Evolutionary conservation across 371 early-diverging fungal species (phyloP), one percentile per base, ranked within the genome.

Genomic region (Haplosporangium sp.): DNA sequence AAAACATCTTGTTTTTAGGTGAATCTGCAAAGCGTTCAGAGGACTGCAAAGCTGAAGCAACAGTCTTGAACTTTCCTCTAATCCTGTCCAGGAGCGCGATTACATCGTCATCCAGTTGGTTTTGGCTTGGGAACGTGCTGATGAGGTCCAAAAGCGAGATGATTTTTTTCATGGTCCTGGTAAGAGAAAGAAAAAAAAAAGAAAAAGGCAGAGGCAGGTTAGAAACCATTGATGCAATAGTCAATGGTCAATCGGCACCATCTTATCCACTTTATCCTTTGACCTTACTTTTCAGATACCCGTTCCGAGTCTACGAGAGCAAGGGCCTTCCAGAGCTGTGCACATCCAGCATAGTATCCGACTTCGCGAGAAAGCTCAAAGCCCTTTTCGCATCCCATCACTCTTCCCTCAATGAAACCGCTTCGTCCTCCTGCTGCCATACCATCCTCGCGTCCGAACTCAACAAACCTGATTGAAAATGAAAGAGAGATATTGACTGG

Each of bases 271-370:
- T n/a, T n/a, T n/a, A n/a, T n/a, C n/a, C n/a, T n/a, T n/a, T n/a
- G n/a, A n/a, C n/a, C n/a, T 75, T 86, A 86, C 86, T 81, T 85
- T 41, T 81, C 69, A 16, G 85, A 73, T 16, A 86, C 73, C 29
- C 69, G 74, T 5, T 86, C 86, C 0, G 85, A 82, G 51, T 84
- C 82, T 21, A 64, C 53, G 3, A 52, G 60, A 11, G 86, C 72
- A 6, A 89, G 63, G 12, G 81, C 55, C 13, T 83, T 77, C 94
- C 94, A 93, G 54, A 85, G 72, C 46, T 89, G 84, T 13, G 86
- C 88, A 67, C 91, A 90, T 11, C 94, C 94, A 6, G 83, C 74
- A 74, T 92, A 93, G 64, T 89, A 92, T 20, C 93, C 93, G 59
- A 92, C 82, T 69, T 93, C 94, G 41, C 84, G 84, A 23, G 90